A percentile compares a stretch with the other conserved stretches of the same genome.
These are phyloP conservation scores for Rosellinia necatrix DNA, from an alignment of 2,329 filamentous ascomycete genomes.

Conservation along the genomic window DNA sequence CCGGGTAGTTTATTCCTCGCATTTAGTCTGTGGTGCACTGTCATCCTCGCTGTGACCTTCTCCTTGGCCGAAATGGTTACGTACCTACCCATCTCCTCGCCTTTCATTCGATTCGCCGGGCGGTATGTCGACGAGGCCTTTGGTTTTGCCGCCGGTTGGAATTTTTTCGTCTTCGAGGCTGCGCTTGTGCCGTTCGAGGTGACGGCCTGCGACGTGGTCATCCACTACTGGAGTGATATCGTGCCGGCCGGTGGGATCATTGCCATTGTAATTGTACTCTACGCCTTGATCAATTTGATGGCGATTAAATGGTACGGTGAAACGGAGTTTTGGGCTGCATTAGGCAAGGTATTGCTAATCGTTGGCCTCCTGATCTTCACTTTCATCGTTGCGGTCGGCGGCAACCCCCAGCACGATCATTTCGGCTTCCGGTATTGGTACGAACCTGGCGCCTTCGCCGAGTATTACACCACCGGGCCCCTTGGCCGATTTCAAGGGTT, in stretches of 20 bases:
- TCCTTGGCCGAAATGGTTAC: constrained; percentile 78
- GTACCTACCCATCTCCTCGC: constrained; percentile 75
- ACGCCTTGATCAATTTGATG: constrained; percentile 68
- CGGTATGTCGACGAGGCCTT: constrained; percentile 77
- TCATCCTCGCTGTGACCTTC: constrained; percentile 64
- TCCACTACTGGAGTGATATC: constrained; percentile 65
- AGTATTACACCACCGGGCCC: constrained; percentile 65
- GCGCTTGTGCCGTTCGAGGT: constrained; percentile 71
- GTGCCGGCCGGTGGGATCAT: constrained; percentile 66
- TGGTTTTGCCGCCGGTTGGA: constrained; percentile 74
- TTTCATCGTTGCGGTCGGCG: constrained; percentile 82
- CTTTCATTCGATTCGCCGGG: constrained; percentile 78
- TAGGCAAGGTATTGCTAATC: constrained; percentile 74
- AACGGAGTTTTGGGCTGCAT: constrained; percentile 74
- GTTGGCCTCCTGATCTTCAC: constrained; percentile 75
- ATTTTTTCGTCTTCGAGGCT: constrained; percentile 74
- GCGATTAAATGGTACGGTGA: constrained; percentile 78
- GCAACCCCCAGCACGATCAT: constrained; percentile 72
- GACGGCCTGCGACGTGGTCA: constrained; percentile 66
- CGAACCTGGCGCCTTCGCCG: constrained; percentile 71
- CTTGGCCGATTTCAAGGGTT: constrained; percentile 79
- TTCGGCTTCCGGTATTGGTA: constrained; percentile 75
- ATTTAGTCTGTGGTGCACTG: constrained; percentile 65
- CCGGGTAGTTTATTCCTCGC: constrained; percentile 63
- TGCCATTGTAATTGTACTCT: constrained; percentile 59